These are phyloP conservation scores for Clavulina sp. DNA, from an alignment of 768 basidiomycete species.

Conservation along the genomic window DNA sequence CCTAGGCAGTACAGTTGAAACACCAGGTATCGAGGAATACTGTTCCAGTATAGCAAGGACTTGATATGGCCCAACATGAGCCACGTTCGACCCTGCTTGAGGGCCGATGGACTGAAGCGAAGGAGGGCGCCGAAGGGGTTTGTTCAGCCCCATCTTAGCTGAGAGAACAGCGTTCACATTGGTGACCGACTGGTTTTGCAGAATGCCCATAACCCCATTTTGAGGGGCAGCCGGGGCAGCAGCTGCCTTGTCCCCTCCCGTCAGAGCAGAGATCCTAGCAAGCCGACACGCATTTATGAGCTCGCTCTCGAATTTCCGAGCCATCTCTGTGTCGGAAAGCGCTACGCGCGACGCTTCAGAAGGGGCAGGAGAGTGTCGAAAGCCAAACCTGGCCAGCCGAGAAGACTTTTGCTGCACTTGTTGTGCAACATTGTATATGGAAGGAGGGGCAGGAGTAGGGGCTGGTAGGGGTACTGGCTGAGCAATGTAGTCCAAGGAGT, in stretches of 20 bases:
- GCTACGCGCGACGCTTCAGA: too few species aligned
- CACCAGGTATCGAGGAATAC: constrained; percentile 21
- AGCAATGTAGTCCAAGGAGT: neutral
- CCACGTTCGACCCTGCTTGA: constrained; percentile 14
- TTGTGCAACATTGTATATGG: constrained; percentile 17
- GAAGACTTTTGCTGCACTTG: neutral
- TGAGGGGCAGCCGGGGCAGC: too few species aligned
- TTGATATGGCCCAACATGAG: constrained; percentile 24
- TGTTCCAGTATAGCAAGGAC: constrained; percentile 32
- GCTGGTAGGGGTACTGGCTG: neutral
- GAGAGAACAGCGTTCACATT: too few species aligned
- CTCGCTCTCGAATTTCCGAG: too few species aligned
- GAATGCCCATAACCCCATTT: too few species aligned
- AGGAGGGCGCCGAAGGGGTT: constrained; percentile 28
- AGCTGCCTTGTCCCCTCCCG: too few species aligned
- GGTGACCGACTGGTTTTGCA: too few species aligned
- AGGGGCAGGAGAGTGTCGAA: constrained; percentile 15
- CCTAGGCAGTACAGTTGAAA: constrained; percentile 18
- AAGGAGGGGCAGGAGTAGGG: constrained; percentile 4
- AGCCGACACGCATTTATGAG: too few species aligned
- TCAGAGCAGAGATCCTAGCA: too few species aligned
- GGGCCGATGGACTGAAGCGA: constrained; percentile 24
- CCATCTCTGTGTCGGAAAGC: too few species aligned
- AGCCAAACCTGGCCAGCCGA: constrained; percentile 9
- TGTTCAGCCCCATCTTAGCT: too few species aligned